Evolutionary conservation across 2,329 filamentous ascomycete genomes (phyloP).

Genomic region (Monilinia laxa): DNA sequence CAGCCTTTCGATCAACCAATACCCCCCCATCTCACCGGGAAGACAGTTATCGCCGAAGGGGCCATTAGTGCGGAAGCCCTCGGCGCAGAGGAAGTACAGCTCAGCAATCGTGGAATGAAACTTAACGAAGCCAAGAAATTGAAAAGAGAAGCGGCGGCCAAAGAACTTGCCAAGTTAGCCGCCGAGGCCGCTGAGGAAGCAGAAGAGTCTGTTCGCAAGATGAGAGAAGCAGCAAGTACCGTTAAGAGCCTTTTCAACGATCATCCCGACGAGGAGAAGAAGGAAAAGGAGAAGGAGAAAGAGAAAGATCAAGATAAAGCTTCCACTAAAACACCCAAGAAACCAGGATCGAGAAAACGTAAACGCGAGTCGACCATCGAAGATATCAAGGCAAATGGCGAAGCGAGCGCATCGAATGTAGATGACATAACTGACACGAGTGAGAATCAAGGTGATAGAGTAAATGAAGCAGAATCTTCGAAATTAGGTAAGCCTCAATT

Average conservation of each 20-base stretch:
- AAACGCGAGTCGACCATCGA: constrained; percentile 36
- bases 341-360: constrained; percentile 36
- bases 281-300: constrained; percentile 2
- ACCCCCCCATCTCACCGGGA: constrained; percentile 39
- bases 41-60: constrained; percentile 55
- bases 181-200: constrained; percentile 64
- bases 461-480: constrained; percentile 26
- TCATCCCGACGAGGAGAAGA: constrained; percentile 27
- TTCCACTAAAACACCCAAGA: constrained; percentile 31
- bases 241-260: constrained; percentile 45
- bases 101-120: constrained; percentile 73
- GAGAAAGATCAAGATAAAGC: constrained; percentile 24
- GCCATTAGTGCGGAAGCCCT: constrained; percentile 54
- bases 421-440: constrained; percentile 32
- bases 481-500: constrained; percentile 42
- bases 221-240: constrained; percentile 50
- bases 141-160: constrained; percentile 73
- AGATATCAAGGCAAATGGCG: constrained; percentile 12
- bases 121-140: constrained; percentile 76
- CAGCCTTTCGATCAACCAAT: constrained; percentile 53
- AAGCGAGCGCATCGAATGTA: constrained; percentile 21
- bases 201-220: constrained; percentile 55
- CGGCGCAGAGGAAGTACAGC: constrained; percentile 59
- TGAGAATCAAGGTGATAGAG: constrained; percentile 22
- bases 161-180: constrained; percentile 60